Base-by-base conservation (phyloP, 495 filamentous ascomycete species). In the Thermothielavioides terrestris region DNA sequence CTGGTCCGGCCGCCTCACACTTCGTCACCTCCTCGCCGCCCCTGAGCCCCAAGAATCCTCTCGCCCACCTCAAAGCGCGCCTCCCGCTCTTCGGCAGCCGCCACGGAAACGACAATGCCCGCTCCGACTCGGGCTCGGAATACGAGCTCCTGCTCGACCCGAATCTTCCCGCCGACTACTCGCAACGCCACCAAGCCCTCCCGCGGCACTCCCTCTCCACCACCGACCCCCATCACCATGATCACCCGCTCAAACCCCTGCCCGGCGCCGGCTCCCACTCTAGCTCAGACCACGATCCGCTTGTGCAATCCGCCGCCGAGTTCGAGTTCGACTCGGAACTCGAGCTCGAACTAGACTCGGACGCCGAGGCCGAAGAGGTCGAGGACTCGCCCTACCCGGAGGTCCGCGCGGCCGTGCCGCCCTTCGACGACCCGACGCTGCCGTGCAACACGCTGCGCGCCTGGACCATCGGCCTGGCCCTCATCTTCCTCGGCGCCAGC, bases 331-430 rank as follows among this genome's bases (percentile, higher is more conserved):
- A 55, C 27, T 49, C 46, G 23, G 31, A 51, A 15, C 49, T 9
- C 25, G 23, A 1, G 4, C 41, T 21, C 28, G n/a, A n/a, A n/a
- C n/a, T n/a, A n/a, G n/a, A n/a, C n/a, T n/a, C n/a, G n/a, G 53
- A 40, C 25, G 42, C 42, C 20, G 55, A 53, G 0, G 42, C 53
- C 1, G 68, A 64, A 27, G 62, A 64, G 23, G 58, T 64, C 38
- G 73, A 76, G 50, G 66, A 88, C 60, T 88, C 84, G 4, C 83
- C 83, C 0, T 89, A 88, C 54, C 79, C 81, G 20, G 80, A 87
- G 61, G 85, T 83, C 40, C 71, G 78, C 26, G 78, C 78, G 11
- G 76, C 78, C 10, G 80, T 83, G 0, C 74, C 69, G 51, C 77
- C 82, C 63, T 72, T 75, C 53, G 83, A 87, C 59, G 82, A 86